Base-by-base conservation (phyloP, 176 grass and related monocot species). In the Coix lacrymajobi region DNA sequence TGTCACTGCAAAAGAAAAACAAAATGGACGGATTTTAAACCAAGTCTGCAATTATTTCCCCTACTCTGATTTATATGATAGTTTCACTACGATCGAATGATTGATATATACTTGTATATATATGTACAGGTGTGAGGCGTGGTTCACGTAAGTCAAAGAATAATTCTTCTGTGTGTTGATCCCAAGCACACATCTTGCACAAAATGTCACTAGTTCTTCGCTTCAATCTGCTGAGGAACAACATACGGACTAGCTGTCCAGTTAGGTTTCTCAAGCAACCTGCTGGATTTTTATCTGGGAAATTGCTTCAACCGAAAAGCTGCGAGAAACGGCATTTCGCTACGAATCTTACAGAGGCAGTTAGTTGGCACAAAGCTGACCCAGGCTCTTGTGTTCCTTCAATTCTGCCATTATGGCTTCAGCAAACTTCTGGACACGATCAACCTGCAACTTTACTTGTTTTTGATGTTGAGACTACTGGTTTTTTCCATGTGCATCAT, bases 381-480 rank as follows among this genome's bases (percentile, higher is more conserved):
- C 82, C 45, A 62, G 89, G 41, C 64, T 57, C 36, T 74, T 92
- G 49, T 81, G 32, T n/a, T 91, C 68, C 70, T 44, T 84, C 56
- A 71, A 79, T 82, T 22, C 56, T 16, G 7, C 62, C 73, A 20
- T 15, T 81, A 8, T 83, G 66, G 44, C 22, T 77, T 82, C 56
- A 81, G 34, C 43, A 38, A 68, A 83, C 46, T 78, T 83, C 77
- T 63, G 48, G 85, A 22, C 36, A 62, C 77, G 64, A 94, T 16
- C 39, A 57, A 31, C 61, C 87, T 62, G 90, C 32, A 54, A 95
- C 92, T 78, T 13, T 98, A 87, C 69, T 98, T 19, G 87, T 90
- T 37, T 91, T 98, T 33, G 90, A 98, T 85, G 22, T 90, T 16
- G 89, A 95, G 71, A 98, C 92, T 70, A 98, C 91, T 86, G 92